Conservation (phyloP, 148 eudicot species). For the Dysphania ambrosioides region DNA sequence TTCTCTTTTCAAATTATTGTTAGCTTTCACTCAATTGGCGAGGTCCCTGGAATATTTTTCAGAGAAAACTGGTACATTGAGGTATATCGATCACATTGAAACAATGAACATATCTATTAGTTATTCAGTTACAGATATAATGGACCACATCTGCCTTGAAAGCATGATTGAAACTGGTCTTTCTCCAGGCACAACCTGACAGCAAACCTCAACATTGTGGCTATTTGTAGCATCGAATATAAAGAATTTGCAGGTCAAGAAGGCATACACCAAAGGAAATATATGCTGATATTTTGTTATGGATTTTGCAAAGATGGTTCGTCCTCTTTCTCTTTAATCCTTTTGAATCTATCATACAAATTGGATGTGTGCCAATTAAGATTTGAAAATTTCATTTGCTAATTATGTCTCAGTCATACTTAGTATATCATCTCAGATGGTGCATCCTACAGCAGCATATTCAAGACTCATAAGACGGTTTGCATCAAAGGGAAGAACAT, state of each 20-base stretch:
- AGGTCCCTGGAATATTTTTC: background rate
- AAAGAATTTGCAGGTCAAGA: background rate
- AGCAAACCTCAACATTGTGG: background rate
- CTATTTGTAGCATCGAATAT: background rate
- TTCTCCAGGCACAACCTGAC: background rate
- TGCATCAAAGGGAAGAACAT: no score
- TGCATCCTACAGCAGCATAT: no score
- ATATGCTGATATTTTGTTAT: background rate
- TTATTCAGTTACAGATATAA: background rate
- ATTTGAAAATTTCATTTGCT: background rate
- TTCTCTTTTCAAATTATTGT: background rate
- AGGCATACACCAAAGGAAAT: background rate
- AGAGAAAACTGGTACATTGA: background rate
- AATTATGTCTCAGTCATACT: background rate
- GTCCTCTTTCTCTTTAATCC: background rate
- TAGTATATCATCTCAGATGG: no score
- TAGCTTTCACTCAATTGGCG: background rate
- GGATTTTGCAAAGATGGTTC: background rate
- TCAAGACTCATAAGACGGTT: no score
- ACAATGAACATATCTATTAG: background rate
- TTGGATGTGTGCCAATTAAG: background rate
- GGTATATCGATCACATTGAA: background rate
- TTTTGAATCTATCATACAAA: background rate
- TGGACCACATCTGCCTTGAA: background rate
- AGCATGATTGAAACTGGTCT: background rate